Percentiles rank a stretch among this genome's conserved stretches.
Conservation (phyloP, 1,284 basidiomycete genomes). For the Tilletia caries region DNA sequence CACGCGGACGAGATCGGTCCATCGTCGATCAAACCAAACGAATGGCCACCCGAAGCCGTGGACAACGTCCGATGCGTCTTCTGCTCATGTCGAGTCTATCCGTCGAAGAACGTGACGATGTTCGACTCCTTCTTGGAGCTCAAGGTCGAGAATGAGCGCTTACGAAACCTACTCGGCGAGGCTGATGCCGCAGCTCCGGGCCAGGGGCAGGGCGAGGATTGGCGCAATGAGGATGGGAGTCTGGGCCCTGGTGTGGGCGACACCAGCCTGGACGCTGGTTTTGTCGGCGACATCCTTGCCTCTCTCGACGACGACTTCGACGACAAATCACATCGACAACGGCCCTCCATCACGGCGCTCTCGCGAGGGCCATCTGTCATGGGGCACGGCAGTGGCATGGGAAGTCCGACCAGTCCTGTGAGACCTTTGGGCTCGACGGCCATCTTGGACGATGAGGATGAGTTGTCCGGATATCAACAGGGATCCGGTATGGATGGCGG, state of each 20-base stretch:
- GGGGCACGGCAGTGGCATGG: not conserved
- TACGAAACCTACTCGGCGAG: slow-evolving; percentile 29
- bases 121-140: slow-evolving; percentile 49
- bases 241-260: not conserved
- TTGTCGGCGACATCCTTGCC: not conserved
- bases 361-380: not conserved
- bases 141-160: slow-evolving; percentile 48
- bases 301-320: slow-evolving; percentile 10
- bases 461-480: not conserved
- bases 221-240: slow-evolving; percentile 27
- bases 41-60: slow-evolving; percentile 4
- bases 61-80: slow-evolving; percentile 37
- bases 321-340: not conserved
- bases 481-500: not conserved
- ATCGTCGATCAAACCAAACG: slow-evolving; percentile 13
- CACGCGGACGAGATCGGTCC: slow-evolving; percentile 23
- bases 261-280: not conserved
- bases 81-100: slow-evolving; percentile 41
- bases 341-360: not conserved
- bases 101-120: slow-evolving; percentile 45
- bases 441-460: not conserved
- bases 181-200: slow-evolving; percentile 16
- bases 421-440: not conserved
- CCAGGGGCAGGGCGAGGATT: slow-evolving; percentile 28
- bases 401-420: slow-evolving; percentile 5